These are phyloP conservation scores for Carex cristatella DNA, from an alignment of 176 grass and related monocot genomes.

Conservation along the genomic window DNA sequence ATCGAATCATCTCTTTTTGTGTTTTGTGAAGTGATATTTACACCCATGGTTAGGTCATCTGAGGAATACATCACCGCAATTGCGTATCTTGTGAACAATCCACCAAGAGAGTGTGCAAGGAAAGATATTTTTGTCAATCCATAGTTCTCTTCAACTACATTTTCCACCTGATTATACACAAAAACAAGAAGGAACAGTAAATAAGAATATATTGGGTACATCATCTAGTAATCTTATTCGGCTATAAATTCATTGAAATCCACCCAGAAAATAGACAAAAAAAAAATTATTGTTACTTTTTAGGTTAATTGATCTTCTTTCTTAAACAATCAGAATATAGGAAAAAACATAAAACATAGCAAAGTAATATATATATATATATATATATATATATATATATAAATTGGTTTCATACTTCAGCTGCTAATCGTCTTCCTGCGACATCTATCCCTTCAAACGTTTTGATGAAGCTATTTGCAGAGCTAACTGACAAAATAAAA, in stretches of 20 bases:
- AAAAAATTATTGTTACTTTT: background rate
- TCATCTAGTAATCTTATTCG: slow-evolving; percentile 19
- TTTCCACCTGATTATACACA: slow-evolving; percentile 49
- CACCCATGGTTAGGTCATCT: slow-evolving; percentile 18
- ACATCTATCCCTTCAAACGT: slow-evolving; percentile 71
- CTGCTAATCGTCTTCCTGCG: slow-evolving; percentile 72
- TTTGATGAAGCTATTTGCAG: slow-evolving; percentile 64
- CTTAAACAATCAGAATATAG: background rate
- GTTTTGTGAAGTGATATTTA: background rate
- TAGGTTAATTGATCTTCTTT: background rate
- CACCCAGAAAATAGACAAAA: background rate
- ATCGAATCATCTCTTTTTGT: slow-evolving; percentile 1
- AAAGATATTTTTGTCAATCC: slow-evolving; percentile 80
- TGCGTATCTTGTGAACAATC: slow-evolving; percentile 84
- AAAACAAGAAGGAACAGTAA: background rate
- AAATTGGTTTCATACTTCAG: slow-evolving; percentile 55
- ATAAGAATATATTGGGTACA: slow-evolving; percentile 10
- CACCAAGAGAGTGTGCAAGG: slow-evolving; percentile 79
- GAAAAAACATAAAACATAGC: background rate
- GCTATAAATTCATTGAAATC: background rate
- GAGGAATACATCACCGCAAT: slow-evolving; percentile 52
- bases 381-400: background rate
- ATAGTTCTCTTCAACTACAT: slow-evolving; percentile 48
- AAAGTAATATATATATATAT: background rate
- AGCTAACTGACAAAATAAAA: slow-evolving; percentile 59